Conservation (phyloP, 1,284 basidiomycete genomes). For the Cryptococcus sp. region DNA sequence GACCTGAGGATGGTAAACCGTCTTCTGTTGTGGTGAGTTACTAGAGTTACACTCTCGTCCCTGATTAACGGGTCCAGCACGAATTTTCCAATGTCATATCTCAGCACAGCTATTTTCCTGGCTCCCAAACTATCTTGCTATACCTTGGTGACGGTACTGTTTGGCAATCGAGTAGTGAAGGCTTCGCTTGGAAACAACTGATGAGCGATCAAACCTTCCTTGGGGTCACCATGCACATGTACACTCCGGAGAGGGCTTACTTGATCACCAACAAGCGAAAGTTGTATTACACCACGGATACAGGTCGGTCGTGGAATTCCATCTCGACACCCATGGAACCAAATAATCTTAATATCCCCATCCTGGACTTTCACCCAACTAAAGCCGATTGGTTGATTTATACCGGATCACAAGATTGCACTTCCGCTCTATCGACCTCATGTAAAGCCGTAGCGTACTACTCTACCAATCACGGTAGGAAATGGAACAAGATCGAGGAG, state of each 20-base stretch:
- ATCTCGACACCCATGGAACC: constrained; percentile 63
- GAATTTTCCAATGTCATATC: constrained; percentile 65
- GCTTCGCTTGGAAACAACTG: constrained; percentile 78
- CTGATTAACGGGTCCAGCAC: constrained; percentile 51
- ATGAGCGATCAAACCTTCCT: constrained; percentile 63
- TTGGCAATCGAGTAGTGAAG: constrained; percentile 94
- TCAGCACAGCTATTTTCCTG: constrained; percentile 67
- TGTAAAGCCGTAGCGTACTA: constrained; percentile 74
- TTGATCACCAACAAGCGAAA: constrained; percentile 67
- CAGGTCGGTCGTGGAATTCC: constrained; percentile 67
- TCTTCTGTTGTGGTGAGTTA: constrained; percentile 61
- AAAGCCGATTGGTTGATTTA: constrained; percentile 82
- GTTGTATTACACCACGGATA: constrained; percentile 78
- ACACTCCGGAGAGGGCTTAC: constrained; percentile 75
- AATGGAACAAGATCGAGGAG: constrained; percentile 71
- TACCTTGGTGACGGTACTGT: constrained; percentile 70
- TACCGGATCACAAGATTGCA: constrained; percentile 72
- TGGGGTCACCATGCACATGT: constrained; percentile 78
- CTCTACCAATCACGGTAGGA: constrained; percentile 68
- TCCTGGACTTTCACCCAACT: constrained; percentile 81
- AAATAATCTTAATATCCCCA: constrained; percentile 70
- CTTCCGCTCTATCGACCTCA: constrained; percentile 37
- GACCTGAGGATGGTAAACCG: constrained; percentile 67
- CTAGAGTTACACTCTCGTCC: neutral
- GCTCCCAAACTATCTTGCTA: constrained; percentile 70